Conservation (phyloP, 2,329 filamentous ascomycete species). For the Fusarium lyarnte region DNA sequence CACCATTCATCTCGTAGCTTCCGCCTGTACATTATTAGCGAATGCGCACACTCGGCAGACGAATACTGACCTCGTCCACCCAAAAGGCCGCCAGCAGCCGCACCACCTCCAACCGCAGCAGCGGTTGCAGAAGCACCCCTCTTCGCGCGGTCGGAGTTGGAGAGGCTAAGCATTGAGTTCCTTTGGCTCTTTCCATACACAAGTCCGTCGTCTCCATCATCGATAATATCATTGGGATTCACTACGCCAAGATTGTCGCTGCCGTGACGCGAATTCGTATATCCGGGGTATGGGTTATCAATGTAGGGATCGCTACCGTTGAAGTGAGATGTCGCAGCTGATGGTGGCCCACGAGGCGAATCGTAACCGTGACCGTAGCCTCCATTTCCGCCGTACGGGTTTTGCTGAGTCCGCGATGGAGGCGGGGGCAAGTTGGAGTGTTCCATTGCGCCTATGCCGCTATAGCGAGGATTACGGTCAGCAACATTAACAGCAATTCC, state of each 20-base stretch:
- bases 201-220: slow-evolving; percentile 89
- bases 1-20: slow-evolving; percentile 46
- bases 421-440: slow-evolving; percentile 50
- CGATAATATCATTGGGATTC: slow-evolving; percentile 82
- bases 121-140: slow-evolving; percentile 47
- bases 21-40: slow-evolving; percentile 35
- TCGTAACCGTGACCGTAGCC: slow-evolving; percentile 43
- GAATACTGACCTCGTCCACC: slow-evolving; percentile 42
- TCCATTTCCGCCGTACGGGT: slow-evolving; percentile 34
- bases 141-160: slow-evolving; percentile 52
- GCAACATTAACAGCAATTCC: slow-evolving; percentile 74
- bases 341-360: slow-evolving; percentile 26
- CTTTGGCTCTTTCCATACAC: slow-evolving; percentile 60
- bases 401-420: slow-evolving; percentile 48
- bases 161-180: slow-evolving; percentile 69
- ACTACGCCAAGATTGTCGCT: slow-evolving; percentile 66
- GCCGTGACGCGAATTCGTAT: slow-evolving; percentile 53
- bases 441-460: slow-evolving; percentile 70
- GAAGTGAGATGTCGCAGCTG: slow-evolving; percentile 27
- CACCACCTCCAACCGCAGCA: slow-evolving; percentile 57
- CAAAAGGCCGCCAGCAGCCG: slow-evolving; percentile 52
- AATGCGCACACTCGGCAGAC: not conserved
- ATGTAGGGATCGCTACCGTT: slow-evolving; percentile 57
- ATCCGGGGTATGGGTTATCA: slow-evolving; percentile 74
- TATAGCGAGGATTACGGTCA: slow-evolving; percentile 70